Evolutionary conservation across 75 land plant species (phyloP), one percentile per base, ranked within the genome.

Genomic region (Ceratopteris richardii): DNA sequence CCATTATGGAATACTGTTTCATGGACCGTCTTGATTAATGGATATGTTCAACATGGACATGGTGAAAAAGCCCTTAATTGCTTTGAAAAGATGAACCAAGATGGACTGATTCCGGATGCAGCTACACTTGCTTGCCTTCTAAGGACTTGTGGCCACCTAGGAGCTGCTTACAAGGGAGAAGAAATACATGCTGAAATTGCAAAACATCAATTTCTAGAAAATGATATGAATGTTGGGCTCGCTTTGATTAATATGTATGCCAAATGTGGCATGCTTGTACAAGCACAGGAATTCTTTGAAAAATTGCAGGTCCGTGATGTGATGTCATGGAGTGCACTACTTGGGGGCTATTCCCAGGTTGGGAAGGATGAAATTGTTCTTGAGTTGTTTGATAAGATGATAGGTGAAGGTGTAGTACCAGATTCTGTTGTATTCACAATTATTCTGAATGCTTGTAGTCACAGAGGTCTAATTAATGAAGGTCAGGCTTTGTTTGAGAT

Each of bases 41-140:
- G 70, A 25, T 40, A 66, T 56, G 54, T 55, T 16, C 33, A 56
- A 17, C 53, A 66, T 30, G 70, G 76, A 12, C 55, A 46, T 21
- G 57, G 50, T 1, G 36, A 61, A 29, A 70, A 73, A 56, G 70
- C 76, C 0, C 46, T 73, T 31, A 44, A 41, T 14, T 58, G 61
- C 22, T 81, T 85, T 27, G 43, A 80, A 18, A 12, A 20, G 64
- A 28, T 80, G 56, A 42, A 77, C 19, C 36, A 63, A 7, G 56
- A 27, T 31, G 43, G 31, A 16, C 46, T 75, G 20, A 73, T 50
- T 24, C 76, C 81, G 5, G 71, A 77, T 65, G 31, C 75, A 28
- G 71, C 77, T 14, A 80, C 75, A 29, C 29, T 79, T 29, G 70
- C 78, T 31, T 68, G 82, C 61, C 39, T 68, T 31, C 58, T 82